These are phyloP conservation scores for Phyllosticta ampelicida DNA, from an alignment of 2,329 filamentous ascomycete genomes.

Conservation along the genomic window DNA sequence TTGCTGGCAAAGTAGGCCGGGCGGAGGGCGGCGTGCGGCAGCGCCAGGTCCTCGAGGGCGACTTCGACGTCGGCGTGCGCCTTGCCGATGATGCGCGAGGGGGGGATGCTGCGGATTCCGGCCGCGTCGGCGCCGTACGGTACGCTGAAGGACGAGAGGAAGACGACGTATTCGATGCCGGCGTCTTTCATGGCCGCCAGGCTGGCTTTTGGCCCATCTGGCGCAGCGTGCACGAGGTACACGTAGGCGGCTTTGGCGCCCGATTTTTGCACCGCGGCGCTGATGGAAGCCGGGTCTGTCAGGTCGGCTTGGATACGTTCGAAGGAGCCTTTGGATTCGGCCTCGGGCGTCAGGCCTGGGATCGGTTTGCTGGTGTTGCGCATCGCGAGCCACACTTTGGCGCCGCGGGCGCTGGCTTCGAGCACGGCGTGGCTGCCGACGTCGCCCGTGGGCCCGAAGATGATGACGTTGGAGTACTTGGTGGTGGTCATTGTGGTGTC, in stretches of 20 bases:
- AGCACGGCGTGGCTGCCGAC: constrained; percentile 34
- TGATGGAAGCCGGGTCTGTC: background rate
- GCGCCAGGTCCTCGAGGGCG: constrained; percentile 32
- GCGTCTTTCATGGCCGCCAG: constrained; percentile 34
- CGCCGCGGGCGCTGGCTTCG: constrained; percentile 30
- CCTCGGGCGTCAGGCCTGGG: background rate
- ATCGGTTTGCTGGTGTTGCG: constrained; percentile 36
- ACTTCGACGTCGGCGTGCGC: constrained; percentile 37
- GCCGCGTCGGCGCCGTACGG: background rate
- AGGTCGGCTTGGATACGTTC: background rate
- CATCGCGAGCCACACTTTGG: constrained; percentile 39
- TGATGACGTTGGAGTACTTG: constrained; percentile 23
- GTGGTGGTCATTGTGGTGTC: background rate
- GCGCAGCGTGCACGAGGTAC: constrained; percentile 28
- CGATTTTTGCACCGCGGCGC: background rate
- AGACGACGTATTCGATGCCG: constrained; percentile 36
- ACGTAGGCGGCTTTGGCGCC: constrained; percentile 33
- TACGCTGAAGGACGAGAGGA: constrained; percentile 21
- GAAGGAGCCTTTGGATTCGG: background rate
- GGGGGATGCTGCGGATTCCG: constrained; percentile 15
- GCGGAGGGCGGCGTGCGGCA: constrained; percentile 29
- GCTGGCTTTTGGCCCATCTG: constrained; percentile 31
- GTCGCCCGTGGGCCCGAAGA: constrained; percentile 42
- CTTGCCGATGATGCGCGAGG: constrained; percentile 27
- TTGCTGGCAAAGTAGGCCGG: constrained; percentile 39